These are phyloP conservation scores for Alopecurus myosuroides DNA, from an alignment of 176 grass and related monocot species.

Conservation along the genomic window DNA sequence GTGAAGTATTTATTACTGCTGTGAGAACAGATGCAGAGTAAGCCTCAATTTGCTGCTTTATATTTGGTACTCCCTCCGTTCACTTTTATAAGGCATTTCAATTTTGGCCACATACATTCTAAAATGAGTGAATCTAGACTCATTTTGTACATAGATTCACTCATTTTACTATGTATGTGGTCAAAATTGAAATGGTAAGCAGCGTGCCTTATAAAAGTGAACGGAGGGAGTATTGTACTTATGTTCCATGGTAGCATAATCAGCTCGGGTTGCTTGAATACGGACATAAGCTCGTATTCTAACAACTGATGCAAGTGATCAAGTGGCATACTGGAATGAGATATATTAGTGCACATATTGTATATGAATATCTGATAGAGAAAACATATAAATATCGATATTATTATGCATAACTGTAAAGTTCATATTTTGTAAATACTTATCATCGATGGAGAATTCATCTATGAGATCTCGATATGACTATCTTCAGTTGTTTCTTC, in stretches of 20 bases:
- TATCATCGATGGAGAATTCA: not conserved
- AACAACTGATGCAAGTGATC: not conserved
- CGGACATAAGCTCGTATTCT: not conserved
- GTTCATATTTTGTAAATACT: not conserved
- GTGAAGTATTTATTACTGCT: slow-evolving; percentile 81
- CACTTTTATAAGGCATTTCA: no score
- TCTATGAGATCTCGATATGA: not conserved
- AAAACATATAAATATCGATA: not conserved
- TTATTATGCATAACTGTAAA: not conserved
- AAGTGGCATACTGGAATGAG: slow-evolving; percentile 2
- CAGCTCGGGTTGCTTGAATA: not conserved
- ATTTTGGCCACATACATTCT: no score
- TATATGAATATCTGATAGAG: not conserved
- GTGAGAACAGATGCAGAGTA: slow-evolving; percentile 74
- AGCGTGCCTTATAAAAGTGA: no score
- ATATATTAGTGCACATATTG: not conserved
- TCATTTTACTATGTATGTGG: no score
- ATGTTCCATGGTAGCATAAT: not conserved
- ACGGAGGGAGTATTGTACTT: no score
- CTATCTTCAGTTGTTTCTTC: not conserved
- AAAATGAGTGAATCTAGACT: no score
- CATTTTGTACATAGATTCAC: no score
- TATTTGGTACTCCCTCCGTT: no score
- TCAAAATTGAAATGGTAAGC: no score
- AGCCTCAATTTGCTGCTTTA: slow-evolving; percentile 25